Base-by-base conservation (phyloP, 148 eudicot genomes). In the Chenopodium quinoa region DNA sequence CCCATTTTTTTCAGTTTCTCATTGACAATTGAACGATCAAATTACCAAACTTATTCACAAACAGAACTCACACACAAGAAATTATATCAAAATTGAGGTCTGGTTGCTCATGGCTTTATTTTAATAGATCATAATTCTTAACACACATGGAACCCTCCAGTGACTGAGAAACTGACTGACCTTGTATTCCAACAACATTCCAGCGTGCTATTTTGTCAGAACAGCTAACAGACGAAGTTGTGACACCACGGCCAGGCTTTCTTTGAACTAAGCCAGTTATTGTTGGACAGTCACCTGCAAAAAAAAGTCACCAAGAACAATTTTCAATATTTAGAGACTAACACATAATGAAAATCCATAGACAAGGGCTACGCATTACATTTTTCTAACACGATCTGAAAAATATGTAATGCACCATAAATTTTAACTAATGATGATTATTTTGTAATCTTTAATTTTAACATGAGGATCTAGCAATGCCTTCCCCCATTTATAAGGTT, bases 151-250 rank as follows among this genome's bases (percentile, higher is more conserved):
- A 79, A 20, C 3, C 25, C 20, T 52, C 11, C 20, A 63, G 63
- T 52, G n/a, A 10, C 58, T 75, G 19, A 29, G 12, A 48, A 37
- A 75, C 67, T 40, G 66, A 74, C 75, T 56, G 79, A 96, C 99
- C 99, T 93, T 96, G 99, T 77, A 89, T 80, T 71, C 99, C 99
- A 82, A 91, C 91, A 80, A 90, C 92, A 83, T 93, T 93, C 99
- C 99, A 96, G 48, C 97, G 97, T 66, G 98, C 92, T 86, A 96
- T 93, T 90, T 96, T 96, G 87, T 96, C 99, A 54, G 98, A 96
- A 84, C 99, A 96, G 87, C 98, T 93, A 69, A 96, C 97, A 65
- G 99, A 96, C 82, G 94, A 89, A 83, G 99, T 96, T 12, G 91
- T 87, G 73, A 79, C 89, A 31, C 99, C 99, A 84, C 99, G 95